phyloP scores from a whole-genome alignment of 2,329 filamentous ascomycete species.

The Alternaria metachromatica region DNA sequence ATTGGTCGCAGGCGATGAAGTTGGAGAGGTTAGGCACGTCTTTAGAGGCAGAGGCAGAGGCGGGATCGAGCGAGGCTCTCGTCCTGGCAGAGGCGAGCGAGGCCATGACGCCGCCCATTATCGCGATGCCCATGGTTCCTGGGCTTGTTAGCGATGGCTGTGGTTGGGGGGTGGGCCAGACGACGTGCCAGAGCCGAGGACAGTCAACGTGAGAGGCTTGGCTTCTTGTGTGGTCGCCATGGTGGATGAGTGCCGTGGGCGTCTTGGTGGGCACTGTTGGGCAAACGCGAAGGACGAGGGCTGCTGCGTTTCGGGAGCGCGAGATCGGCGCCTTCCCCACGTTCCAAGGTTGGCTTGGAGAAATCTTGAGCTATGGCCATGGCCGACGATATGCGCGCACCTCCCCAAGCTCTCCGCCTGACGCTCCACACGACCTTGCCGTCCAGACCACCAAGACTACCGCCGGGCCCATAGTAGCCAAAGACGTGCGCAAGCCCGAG shows the following conservation, averaged over 20 bases:
- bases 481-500: neutral
- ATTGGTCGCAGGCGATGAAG: constrained; percentile 83
- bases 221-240: constrained; percentile 43
- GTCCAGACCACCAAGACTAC: neutral
- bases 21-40: constrained; percentile 62
- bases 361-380: constrained; percentile 23
- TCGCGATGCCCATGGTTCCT: constrained; percentile 87
- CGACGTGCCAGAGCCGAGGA: constrained; percentile 79
- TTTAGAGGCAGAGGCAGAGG: constrained; percentile 46
- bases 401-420: constrained; percentile 9
- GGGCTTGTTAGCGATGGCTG: constrained; percentile 3
- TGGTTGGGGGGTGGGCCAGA: neutral
- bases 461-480: neutral
- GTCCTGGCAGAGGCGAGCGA: constrained; percentile 63
- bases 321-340: constrained; percentile 21
- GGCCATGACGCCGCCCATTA: constrained; percentile 78
- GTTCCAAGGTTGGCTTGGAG: constrained; percentile 11
- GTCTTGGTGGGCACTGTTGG: constrained; percentile 9
- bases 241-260: constrained; percentile 2
- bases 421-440: neutral
- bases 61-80: constrained; percentile 48
- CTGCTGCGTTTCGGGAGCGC: constrained; percentile 14
- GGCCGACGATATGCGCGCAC: constrained; percentile 31
- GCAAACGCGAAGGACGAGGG: constrained; percentile 8
- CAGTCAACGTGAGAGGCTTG: constrained; percentile 71